These are phyloP conservation scores for Mycena kentingensis DNA, from an alignment of 768 basidiomycete species.

Conservation along the genomic window DNA sequence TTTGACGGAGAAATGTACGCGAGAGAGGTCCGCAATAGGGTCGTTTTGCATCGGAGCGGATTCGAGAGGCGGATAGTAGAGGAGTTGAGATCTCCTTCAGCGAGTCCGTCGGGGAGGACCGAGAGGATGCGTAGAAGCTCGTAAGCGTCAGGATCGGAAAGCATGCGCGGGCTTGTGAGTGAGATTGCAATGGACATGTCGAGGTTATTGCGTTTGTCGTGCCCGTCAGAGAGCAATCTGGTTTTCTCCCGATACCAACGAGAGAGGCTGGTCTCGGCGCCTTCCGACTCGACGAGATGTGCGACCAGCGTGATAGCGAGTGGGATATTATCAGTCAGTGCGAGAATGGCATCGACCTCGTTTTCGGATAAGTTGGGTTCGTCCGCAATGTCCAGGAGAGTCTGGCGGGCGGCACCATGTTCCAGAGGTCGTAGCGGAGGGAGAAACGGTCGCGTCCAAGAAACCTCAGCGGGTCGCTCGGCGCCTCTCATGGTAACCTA, in stretches of 20 bases:
- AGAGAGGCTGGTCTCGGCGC: neutral
- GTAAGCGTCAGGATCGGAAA: neutral
- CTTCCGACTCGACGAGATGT: neutral
- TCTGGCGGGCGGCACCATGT: neutral
- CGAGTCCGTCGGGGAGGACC: neutral
- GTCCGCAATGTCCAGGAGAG: neutral
- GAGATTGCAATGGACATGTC: neutral
- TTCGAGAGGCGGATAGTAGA: neutral
- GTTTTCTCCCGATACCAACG: neutral
- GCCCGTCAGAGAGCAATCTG: neutral
- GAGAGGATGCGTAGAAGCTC: neutral
- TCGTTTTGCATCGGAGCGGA: neutral
- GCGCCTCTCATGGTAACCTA: neutral
- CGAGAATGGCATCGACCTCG: neutral
- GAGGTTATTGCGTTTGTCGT: neutral
- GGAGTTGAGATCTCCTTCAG: neutral
- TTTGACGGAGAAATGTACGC: neutral
- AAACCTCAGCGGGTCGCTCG: neutral
- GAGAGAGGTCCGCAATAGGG: neutral
- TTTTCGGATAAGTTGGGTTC: neutral
- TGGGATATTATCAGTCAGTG: neutral
- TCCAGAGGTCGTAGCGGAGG: neutral
- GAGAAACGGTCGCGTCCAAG: neutral
- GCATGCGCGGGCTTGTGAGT: neutral
- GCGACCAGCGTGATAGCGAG: neutral